These are phyloP conservation scores for Scheffersomyces quercinus DNA, from an alignment of 1,139 yeast genomes.

Conservation along the genomic window DNA sequence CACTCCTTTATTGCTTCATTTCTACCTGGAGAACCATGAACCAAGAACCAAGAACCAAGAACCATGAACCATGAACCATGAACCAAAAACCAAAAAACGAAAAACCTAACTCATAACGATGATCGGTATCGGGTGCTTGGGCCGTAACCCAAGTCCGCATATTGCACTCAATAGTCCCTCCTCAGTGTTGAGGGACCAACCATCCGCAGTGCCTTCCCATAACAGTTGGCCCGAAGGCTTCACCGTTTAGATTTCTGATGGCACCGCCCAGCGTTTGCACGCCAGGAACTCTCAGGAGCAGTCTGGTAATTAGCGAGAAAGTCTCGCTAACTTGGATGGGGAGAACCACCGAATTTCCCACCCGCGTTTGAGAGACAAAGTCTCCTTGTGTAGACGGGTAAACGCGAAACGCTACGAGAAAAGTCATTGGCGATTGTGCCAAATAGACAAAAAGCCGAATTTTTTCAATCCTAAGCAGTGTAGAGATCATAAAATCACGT, in stretches of 20 bases:
- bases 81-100: slow-evolving; percentile 11
- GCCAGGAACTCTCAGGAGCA: slow-evolving; percentile 74
- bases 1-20: background rate
- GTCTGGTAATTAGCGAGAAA: slow-evolving; percentile 10
- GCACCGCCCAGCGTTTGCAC: slow-evolving; percentile 74
- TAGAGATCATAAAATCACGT: too few species aligned
- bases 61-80: background rate
- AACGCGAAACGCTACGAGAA: slow-evolving; percentile 60
- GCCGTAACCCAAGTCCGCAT: slow-evolving; percentile 52
- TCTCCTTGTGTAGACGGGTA: slow-evolving; percentile 61
- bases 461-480: too few species aligned
- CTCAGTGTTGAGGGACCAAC: slow-evolving; percentile 51
- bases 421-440: slow-evolving; percentile 36
- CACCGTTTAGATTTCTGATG: slow-evolving; percentile 58
- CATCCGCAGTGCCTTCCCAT: slow-evolving; percentile 78
- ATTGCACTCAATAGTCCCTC: slow-evolving; percentile 74
- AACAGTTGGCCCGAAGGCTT: slow-evolving; percentile 19
- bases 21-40: background rate
- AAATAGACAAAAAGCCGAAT: slow-evolving; percentile 9
- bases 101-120: slow-evolving; percentile 51
- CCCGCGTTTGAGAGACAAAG: slow-evolving; percentile 43
- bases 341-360: slow-evolving; percentile 86
- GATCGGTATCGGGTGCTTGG: slow-evolving; percentile 81
- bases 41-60: too few species aligned
- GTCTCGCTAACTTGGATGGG: slow-evolving; percentile 41